Conservation (phyloP, 139 green algal genomes). For the Desmodesmus armatus region DNA sequence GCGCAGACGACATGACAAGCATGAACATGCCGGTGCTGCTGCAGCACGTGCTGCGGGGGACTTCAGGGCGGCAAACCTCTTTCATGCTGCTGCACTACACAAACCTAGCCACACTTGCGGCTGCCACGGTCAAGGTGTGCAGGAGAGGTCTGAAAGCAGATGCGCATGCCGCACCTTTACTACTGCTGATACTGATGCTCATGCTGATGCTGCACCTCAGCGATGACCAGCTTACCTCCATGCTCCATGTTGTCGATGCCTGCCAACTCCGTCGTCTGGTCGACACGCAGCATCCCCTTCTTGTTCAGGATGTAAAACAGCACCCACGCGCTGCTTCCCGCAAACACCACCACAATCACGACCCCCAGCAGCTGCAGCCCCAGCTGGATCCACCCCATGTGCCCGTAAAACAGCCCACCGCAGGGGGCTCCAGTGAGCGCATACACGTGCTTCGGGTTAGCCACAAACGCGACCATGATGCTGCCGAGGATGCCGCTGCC, state of each 20-base stretch:
- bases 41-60: background rate
- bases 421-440: conserved; percentile 46
- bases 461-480: conserved; percentile 54
- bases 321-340: conserved; percentile 25
- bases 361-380: conserved; percentile 58
- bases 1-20: background rate
- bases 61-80: background rate
- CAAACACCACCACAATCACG: conserved; percentile 31
- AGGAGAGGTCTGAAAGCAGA: background rate
- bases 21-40: background rate
- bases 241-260: conserved; percentile 73
- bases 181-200: background rate
- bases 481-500: conserved; percentile 47
- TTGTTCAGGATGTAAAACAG: conserved; percentile 45
- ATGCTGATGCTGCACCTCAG: background rate
- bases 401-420: conserved; percentile 58
- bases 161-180: background rate
- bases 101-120: background rate
- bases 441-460: conserved; percentile 55
- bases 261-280: conserved; percentile 63
- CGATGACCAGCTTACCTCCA: conserved; percentile 33
- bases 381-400: conserved; percentile 50
- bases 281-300: conserved; percentile 48
- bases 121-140: background rate
- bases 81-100: background rate